Conservation (phyloP, 2,329 filamentous ascomycete genomes). For the Colletotrichum acutatum region DNA sequence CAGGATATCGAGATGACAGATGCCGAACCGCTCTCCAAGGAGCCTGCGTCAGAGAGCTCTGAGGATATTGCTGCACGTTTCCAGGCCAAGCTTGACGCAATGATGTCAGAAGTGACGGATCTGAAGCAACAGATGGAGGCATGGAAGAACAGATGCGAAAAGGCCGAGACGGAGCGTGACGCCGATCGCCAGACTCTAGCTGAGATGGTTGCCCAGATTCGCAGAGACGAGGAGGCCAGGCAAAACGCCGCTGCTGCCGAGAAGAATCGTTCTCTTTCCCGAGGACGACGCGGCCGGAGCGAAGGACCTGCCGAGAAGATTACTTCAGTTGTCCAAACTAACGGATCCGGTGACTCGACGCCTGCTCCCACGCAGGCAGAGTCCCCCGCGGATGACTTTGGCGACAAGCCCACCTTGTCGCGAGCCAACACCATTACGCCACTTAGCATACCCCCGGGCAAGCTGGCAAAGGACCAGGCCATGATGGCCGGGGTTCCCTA, state of each 20-base stretch:
- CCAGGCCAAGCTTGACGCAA: slow-evolving; percentile 78
- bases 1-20: slow-evolving; percentile 39
- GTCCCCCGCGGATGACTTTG: slow-evolving; percentile 45
- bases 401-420: slow-evolving; percentile 56
- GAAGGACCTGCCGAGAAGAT: slow-evolving; percentile 20
- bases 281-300: slow-evolving; percentile 36
- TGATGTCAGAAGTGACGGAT: slow-evolving; percentile 83
- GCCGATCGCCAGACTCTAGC: slow-evolving; percentile 79
- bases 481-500: slow-evolving; percentile 75
- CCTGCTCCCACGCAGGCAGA: slow-evolving; percentile 30
- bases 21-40: slow-evolving; percentile 35
- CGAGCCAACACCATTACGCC: slow-evolving; percentile 62
- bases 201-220: slow-evolving; percentile 88
- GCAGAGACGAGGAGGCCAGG: slow-evolving; percentile 71
- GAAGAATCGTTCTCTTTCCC: slow-evolving; percentile 51
- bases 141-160: slow-evolving; percentile 82
- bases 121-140: slow-evolving; percentile 83
- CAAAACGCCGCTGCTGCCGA: slow-evolving; percentile 54
- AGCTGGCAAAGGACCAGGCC: slow-evolving; percentile 55
- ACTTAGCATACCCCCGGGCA: slow-evolving; percentile 50
- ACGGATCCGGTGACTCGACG: slow-evolving; percentile 18
- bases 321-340: background rate
- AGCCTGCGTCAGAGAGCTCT: slow-evolving; percentile 47
- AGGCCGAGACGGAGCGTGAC: slow-evolving; percentile 81
- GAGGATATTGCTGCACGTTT: slow-evolving; percentile 56